Base-by-base conservation (phyloP, 805 yeast species). In the Schwanniomyces sp. region DNA sequence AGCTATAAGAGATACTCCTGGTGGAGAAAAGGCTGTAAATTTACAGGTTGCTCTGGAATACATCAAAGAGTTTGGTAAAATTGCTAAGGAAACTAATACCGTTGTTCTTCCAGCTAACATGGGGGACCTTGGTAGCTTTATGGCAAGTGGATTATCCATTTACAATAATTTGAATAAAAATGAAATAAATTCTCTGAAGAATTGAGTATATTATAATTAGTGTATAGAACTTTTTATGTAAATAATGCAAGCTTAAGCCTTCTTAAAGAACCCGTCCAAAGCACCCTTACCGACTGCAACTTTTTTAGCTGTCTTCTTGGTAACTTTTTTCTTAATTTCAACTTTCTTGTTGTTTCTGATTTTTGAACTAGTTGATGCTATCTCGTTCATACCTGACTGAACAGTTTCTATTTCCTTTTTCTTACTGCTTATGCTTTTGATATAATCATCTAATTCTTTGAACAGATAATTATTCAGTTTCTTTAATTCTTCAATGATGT, bases 11-110 rank as follows among this genome's bases (percentile, higher is more conserved):
- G 76, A 77, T 45, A 81, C 88, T 28, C 83, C 86, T 5, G 86
- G 86, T 48, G 91, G 94, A 40, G 69, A 68, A 47, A 87, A 86
- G 41, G 96, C 95, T 8, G 90, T 88, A 32, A 72, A 85, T 17
- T 75, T 89, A 52, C 90, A 85, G 64, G 83, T 88, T 38, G 96
- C 96, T 12, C 91, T 86, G 61, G 86, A 85, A 61, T 88, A 88
- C 63, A 87, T 88, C 51, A 86, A 83, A 45, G 88, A 92, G 28
- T 88, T 89, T 62, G 85, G 86, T 42, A 84, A 88, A 57, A 74
- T 88, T 57, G 96, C 96, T 24, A 88, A 88, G 71, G 92, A 87
- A 64, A 70, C 85, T 28, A 88, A 86, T 59, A 86, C 94, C 0
- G 76, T 89, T 14, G 84, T 88, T 32, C 76, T 88, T 24, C 96